Evolutionary conservation across 208 protist species (phyloP), one percentile per base, ranked within the genome.

Genomic region (Trypanosoma cruzi): DNA sequence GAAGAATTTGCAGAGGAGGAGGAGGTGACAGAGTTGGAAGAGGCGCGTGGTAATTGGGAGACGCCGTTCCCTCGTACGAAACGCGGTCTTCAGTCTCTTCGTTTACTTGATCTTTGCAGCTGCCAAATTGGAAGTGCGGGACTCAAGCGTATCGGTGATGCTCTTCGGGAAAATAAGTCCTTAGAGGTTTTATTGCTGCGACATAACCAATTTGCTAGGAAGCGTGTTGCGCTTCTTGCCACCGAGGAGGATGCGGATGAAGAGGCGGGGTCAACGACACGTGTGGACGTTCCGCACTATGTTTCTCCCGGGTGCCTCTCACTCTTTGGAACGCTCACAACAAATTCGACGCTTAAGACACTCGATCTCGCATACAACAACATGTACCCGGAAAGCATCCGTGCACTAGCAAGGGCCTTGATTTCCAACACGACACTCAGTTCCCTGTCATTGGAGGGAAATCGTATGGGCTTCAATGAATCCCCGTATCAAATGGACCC

Each of bases 331-430:
- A 75, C 80, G 34, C 57, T 96, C 1, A 50, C 34, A 28, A 54
- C 69, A 31, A 94, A 92, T 75, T 53, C 50, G n/a, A 79, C 75
- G 8, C 76, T 96, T 6, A 68, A 37, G 10, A 64, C 78, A 13
- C 71, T 96, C 2, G 87, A 93, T 73, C 63, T 96, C 14, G 81
- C 85, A 16, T 89, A 90, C 64, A 92, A 89, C 32, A 65, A 76
- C 13, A 68, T 96, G 20, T 65, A 81, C 31, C 65, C 77, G 16
- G 55, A 77, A 49, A 81, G 77, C 58, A 70, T 91, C 29, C 74
- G 71, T 13, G 22, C 58, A 44, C 59, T 96, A 26, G 71, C 84
- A 16, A 54, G 63, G 7, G 75, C 73, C 16, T 66, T 96, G 16
- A 37, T 20, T 22, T 50, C 69, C 4, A 96, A 94, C 76, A 58